Percentiles rank a stretch among this genome's conserved stretches.
phyloP scores from a whole-genome alignment of 176 grass and related monocot genomes.

The Rhynchospora tenuis region DNA sequence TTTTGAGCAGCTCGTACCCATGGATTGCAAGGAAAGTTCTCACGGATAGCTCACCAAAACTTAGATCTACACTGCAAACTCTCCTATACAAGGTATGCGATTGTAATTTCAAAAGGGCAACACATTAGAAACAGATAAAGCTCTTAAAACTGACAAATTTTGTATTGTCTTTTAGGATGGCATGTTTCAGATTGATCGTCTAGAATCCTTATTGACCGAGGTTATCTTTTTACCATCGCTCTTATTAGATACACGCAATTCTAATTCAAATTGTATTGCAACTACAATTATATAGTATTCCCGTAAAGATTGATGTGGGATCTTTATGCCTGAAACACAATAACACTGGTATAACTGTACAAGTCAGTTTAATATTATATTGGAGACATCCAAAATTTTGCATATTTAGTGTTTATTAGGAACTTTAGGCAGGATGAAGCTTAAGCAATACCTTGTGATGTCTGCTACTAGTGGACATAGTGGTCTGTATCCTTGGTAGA shows the following conservation, averaged over 20 bases:
- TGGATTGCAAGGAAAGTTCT: constrained; percentile 99
- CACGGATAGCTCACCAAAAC: constrained; percentile 84
- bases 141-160: constrained; percentile 21
- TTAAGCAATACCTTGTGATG: not conserved
- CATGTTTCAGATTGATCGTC: constrained; percentile 78
- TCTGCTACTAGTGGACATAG: not conserved
- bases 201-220: constrained; percentile 91
- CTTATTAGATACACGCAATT: not conserved
- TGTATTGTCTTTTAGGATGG: constrained; percentile 52
- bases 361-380: not conserved
- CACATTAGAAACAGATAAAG: not conserved
- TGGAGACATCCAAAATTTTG: not conserved
- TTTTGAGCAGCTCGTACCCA: constrained; percentile 90
- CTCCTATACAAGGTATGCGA: constrained; percentile 83
- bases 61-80: constrained; percentile 62
- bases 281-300: not conserved
- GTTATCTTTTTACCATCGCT: constrained; percentile 31
- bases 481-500: not conserved
- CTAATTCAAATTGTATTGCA: not conserved
- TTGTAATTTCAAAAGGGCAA: not conserved
- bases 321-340: not conserved
- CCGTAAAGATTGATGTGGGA: not conserved
- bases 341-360: not conserved
- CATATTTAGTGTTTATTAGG: not conserved
- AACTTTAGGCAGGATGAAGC: not conserved